Conservation (phyloP, 2,329 filamentous ascomycete species). For the Spiromastix sp. region DNA sequence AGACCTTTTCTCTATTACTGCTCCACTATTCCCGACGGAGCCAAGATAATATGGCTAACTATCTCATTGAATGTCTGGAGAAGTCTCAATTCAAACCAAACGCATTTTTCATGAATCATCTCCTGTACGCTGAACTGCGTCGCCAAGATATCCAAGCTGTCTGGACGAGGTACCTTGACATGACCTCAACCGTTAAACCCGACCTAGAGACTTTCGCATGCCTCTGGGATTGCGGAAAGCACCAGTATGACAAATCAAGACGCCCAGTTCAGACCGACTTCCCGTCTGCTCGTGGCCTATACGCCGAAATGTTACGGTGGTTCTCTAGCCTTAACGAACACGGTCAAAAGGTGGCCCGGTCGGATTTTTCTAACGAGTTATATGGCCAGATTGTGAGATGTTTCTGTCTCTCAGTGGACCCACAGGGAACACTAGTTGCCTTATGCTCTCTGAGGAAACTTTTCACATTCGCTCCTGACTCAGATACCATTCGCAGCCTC, state of each 20-base stretch:
- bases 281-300: slow-evolving; percentile 35
- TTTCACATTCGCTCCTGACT: slow-evolving; percentile 38
- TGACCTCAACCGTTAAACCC: slow-evolving; percentile 46
- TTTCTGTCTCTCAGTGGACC: slow-evolving; percentile 41
- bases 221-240: slow-evolving; percentile 48
- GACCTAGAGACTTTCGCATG: slow-evolving; percentile 60
- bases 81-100: slow-evolving; percentile 57
- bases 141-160: slow-evolving; percentile 47
- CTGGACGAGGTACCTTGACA: slow-evolving; percentile 43
- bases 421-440: slow-evolving; percentile 39
- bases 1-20: slow-evolving; percentile 68
- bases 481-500: slow-evolving; percentile 37
- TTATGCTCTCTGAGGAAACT: slow-evolving; percentile 34
- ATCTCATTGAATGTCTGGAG: slow-evolving; percentile 53
- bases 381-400: slow-evolving; percentile 43
- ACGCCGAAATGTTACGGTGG: slow-evolving; percentile 41
- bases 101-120: slow-evolving; percentile 68
- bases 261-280: slow-evolving; percentile 37
- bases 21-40: slow-evolving; percentile 58
- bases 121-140: slow-evolving; percentile 57
- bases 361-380: slow-evolving; percentile 37
- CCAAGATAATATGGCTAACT: slow-evolving; percentile 46
- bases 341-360: slow-evolving; percentile 18
- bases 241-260: slow-evolving; percentile 38
- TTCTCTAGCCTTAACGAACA: slow-evolving; percentile 23